Percentiles rank a stretch among this genome's conserved stretches.
Conservation (phyloP, 108 stramenopile genomes). For the Hondaea fermentalgiana region DNA sequence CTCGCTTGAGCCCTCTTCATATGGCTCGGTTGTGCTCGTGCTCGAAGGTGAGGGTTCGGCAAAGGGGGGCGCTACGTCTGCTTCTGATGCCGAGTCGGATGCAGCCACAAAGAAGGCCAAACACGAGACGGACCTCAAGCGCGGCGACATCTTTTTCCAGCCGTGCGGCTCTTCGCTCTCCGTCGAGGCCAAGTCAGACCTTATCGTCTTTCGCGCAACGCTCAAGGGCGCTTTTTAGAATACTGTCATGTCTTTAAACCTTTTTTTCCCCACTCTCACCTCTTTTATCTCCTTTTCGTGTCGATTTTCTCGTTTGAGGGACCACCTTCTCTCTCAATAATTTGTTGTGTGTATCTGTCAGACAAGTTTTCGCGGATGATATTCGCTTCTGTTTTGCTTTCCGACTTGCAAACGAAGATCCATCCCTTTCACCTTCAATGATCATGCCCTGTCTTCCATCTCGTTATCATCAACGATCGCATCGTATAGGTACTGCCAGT, state of each 20-base stretch:
- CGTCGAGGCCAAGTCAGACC: neutral
- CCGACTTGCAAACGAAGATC: too few species aligned
- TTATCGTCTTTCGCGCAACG: neutral
- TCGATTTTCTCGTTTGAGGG: too few species aligned
- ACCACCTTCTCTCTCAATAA: too few species aligned
- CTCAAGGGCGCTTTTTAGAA: conserved; percentile 6
- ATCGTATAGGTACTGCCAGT: too few species aligned
- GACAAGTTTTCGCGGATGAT: too few species aligned
- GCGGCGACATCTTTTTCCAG: conserved; percentile 10
- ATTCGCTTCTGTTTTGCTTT: too few species aligned
- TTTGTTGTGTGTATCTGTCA: too few species aligned
- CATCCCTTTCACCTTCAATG: too few species aligned
- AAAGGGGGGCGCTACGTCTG: neutral
- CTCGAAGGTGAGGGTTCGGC: neutral
- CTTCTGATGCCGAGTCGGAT: neutral
- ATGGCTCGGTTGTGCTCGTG: neutral
- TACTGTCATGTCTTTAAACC: neutral
- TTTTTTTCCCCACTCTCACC: too few species aligned
- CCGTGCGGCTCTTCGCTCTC: neutral
- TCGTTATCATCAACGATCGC: too few species aligned
- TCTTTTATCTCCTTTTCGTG: too few species aligned
- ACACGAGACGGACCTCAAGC: neutral
- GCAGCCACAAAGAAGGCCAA: neutral
- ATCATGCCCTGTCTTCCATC: too few species aligned
- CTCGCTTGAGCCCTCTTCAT: neutral